phyloP scores from a whole-genome alignment of 2,329 filamentous ascomycete genomes.

The Hyphodiscus sp. region DNA sequence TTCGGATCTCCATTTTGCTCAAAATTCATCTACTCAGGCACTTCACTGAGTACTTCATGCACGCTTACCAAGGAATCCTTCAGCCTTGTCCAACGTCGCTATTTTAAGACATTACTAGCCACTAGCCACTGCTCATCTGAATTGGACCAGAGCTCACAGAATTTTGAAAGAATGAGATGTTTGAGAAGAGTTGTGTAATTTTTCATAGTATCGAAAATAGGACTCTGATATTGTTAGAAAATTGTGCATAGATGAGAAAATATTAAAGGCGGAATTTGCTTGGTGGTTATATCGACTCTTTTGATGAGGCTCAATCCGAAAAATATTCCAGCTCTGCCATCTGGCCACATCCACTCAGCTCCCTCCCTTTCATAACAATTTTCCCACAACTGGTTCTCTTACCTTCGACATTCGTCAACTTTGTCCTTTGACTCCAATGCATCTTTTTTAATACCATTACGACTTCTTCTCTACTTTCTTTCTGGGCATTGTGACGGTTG shows the following conservation, averaged over 20 bases:
- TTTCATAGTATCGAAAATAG: not conserved
- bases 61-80: not conserved
- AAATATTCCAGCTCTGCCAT: too few species aligned
- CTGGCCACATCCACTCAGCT: too few species aligned
- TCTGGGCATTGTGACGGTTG: constrained; percentile 15
- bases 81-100: not conserved
- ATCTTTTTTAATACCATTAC: constrained; percentile 21
- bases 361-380: not conserved
- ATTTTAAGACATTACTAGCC: not conserved
- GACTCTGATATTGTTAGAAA: not conserved
- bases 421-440: constrained; percentile 22
- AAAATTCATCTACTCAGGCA: too few species aligned
- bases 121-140: not conserved
- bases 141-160: not conserved
- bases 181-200: not conserved
- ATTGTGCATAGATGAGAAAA: not conserved
- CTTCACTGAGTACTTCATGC: not conserved
- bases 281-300: not conserved
- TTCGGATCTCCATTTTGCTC: too few species aligned
- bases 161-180: not conserved
- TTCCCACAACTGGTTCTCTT: not conserved
- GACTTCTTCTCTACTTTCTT: constrained; percentile 24
- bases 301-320: too few species aligned
- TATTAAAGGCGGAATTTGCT: not conserved
- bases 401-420: constrained; percentile 3